Evolutionary conservation across 2,329 filamentous ascomycete species (phyloP).

Genomic region (Akanthomyces lecanii): DNA sequence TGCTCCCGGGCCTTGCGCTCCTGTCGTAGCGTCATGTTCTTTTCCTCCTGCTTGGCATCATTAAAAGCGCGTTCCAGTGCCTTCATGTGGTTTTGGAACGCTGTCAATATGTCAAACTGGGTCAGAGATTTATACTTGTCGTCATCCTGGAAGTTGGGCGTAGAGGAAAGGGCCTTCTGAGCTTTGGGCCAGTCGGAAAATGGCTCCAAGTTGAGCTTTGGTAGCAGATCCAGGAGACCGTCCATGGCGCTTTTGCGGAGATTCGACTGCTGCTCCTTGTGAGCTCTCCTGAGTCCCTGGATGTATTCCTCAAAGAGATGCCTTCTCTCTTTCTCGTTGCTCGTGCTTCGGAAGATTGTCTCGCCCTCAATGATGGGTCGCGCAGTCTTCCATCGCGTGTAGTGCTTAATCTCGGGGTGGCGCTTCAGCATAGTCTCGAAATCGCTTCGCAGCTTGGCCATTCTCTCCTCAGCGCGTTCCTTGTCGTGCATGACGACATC

Average conservation of each 20-base stretch:
- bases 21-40: constrained; percentile 71
- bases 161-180: constrained; percentile 73
- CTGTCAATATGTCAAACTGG: constrained; percentile 84
- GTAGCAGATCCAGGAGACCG: constrained; percentile 72
- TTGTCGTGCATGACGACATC: constrained; percentile 90
- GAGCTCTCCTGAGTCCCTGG: constrained; percentile 72
- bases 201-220: constrained; percentile 77
- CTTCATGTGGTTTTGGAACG: constrained; percentile 95
- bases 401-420: constrained; percentile 95
- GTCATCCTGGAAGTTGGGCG: constrained; percentile 72
- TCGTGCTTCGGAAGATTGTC: constrained; percentile 89
- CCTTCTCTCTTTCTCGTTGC: constrained; percentile 79
- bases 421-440: constrained; percentile 95
- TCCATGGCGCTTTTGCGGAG: constrained; percentile 78
- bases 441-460: constrained; percentile 86
- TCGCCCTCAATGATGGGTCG: constrained; percentile 91
- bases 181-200: constrained; percentile 95
- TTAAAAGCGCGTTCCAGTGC: constrained; percentile 86
- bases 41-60: constrained; percentile 82
- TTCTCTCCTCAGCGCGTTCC: constrained; percentile 86
- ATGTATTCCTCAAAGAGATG: constrained; percentile 94
- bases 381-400: constrained; percentile 95
- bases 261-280: constrained; percentile 69
- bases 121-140: constrained; percentile 81
- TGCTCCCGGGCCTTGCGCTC: constrained; percentile 84